Evolutionary conservation across 106 monocot genomes (phyloP).

Genomic region (Triglochin maritima): DNA sequence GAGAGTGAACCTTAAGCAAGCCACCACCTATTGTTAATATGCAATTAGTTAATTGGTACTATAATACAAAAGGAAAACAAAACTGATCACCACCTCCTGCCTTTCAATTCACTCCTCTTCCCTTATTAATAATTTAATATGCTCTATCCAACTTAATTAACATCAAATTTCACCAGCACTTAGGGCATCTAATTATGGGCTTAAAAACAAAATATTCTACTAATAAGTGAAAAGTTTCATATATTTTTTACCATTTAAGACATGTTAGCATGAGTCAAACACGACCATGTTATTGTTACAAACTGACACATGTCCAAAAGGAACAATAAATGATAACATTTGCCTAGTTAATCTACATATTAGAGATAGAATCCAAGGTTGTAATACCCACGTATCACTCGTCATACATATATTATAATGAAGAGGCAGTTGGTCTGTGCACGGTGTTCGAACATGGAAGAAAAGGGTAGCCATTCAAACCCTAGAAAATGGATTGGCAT

Average conservation of each 20-base stretch:
- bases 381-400: too few relatives aligned
- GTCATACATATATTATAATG: not conserved
- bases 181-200: too few relatives aligned
- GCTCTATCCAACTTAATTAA: not conserved
- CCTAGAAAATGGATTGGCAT: slow-evolving; percentile 24
- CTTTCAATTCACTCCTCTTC: not conserved
- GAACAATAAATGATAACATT: not conserved
- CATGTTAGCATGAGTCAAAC: too few relatives aligned
- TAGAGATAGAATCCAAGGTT: too few relatives aligned
- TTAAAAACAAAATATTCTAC: too few relatives aligned
- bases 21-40: not conserved
- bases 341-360: too few relatives aligned
- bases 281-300: too few relatives aligned
- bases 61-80: not conserved
- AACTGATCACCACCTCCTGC: not conserved
- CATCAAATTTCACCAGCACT: too few relatives aligned
- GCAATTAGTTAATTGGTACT: not conserved
- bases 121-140: not conserved
- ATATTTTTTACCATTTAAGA: too few relatives aligned
- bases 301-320: not conserved
- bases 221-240: too few relatives aligned
- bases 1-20: slow-evolving; percentile 35
- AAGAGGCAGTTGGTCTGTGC: slow-evolving; percentile 1
- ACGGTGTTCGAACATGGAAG: not conserved
- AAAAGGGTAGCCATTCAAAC: slow-evolving; percentile 9